Base-by-base conservation (phyloP, 2,329 filamentous ascomycete genomes). In the Aspergillus cejpii region DNA sequence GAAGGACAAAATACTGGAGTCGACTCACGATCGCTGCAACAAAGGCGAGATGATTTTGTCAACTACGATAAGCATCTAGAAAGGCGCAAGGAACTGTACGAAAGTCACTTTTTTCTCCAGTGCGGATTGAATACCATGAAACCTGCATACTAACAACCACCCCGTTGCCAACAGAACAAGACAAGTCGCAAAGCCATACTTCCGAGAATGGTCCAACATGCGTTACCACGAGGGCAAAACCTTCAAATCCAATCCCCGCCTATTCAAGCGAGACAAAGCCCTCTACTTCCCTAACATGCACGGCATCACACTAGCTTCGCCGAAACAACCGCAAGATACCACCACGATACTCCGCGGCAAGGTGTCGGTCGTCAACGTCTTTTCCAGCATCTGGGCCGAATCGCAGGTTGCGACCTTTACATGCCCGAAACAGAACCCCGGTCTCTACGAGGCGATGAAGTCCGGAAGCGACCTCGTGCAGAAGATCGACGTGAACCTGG, bases 241-340 rank as follows among this genome's bases (percentile, higher is more conserved):
- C 19, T 98, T 96, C 70, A 73, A 91, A 41, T 83, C 88, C 15
- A 91, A 91, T 28, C 80, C 85, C 3, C 77, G 84, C n/a, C 77
- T 91, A 39, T 97, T 97, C 76, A 85, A 83, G 60, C 77, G 77
- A 53, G 87, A 94, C 29, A 77, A 82, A 41, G 85, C 91, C 4
- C 78, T 96, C 52, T 97, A 85, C 74, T 96, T 98, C 71, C 92
- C 92, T 37, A 98, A 98, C 69, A 74, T 98, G 47, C 79, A 78
- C 63, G 92, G 92, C 37, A 74, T 79, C 55, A 96, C 89, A 1
- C 75, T 96, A 23, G 70, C 78, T 43, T 81, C 79, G 54, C 70
- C 70, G 39, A 69, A 70, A 59, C 72, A 71, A 45, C 69, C 70
- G 38, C 64, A 74, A 34, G 80, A 94, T 68, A 95, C 90, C 1